Evolutionary conservation across 1,284 basidiomycete genomes (phyloP).

Genomic region (Pascua guehoae): DNA sequence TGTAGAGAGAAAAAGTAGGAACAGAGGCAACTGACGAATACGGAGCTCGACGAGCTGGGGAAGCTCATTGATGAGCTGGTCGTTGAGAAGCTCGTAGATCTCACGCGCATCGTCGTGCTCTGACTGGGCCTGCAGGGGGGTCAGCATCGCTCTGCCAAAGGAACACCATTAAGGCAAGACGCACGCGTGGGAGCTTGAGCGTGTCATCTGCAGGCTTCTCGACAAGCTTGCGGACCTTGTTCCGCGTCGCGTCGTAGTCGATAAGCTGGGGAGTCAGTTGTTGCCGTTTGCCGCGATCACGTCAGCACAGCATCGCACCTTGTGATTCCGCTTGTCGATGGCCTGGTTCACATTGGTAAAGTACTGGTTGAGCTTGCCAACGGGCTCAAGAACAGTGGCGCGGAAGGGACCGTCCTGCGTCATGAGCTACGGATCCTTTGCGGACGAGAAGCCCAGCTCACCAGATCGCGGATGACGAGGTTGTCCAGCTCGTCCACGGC

Average conservation of each 20-base stretch:
- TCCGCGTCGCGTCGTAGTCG: slow-evolving; percentile 91
- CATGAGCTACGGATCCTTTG: slow-evolving; percentile 7
- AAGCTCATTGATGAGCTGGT: slow-evolving; percentile 84
- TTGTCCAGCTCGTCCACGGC: slow-evolving; percentile 91
- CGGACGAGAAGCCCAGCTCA: slow-evolving; percentile 49
- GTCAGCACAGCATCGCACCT: slow-evolving; percentile 59
- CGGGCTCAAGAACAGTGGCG: slow-evolving; percentile 88
- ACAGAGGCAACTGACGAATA: slow-evolving; percentile 58
- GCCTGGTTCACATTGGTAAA: slow-evolving; percentile 93
- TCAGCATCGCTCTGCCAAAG: neutral
- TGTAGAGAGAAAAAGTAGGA: no score
- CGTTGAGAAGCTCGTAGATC: slow-evolving; percentile 88
- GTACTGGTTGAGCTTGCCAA: slow-evolving; percentile 93
- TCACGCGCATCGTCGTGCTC: slow-evolving; percentile 91
- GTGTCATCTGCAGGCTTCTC: slow-evolving; percentile 94
- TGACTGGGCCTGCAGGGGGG: slow-evolving; percentile 69
- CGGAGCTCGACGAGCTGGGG: slow-evolving; percentile 91
- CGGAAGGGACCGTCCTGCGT: slow-evolving; percentile 85
- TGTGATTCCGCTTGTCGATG: slow-evolving; percentile 92
- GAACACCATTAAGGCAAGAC: slow-evolving; percentile 14
- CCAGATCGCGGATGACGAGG: slow-evolving; percentile 78
- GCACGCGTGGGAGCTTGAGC: slow-evolving; percentile 77
- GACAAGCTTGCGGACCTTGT: slow-evolving; percentile 79
- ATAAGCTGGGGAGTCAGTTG: slow-evolving; percentile 54
- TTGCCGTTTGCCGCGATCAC: no score